Evolutionary conservation across 2,329 filamentous ascomycete genomes (phyloP), one percentile per base, ranked within the genome.

Genomic region (Aphanoascus verrucosus): DNA sequence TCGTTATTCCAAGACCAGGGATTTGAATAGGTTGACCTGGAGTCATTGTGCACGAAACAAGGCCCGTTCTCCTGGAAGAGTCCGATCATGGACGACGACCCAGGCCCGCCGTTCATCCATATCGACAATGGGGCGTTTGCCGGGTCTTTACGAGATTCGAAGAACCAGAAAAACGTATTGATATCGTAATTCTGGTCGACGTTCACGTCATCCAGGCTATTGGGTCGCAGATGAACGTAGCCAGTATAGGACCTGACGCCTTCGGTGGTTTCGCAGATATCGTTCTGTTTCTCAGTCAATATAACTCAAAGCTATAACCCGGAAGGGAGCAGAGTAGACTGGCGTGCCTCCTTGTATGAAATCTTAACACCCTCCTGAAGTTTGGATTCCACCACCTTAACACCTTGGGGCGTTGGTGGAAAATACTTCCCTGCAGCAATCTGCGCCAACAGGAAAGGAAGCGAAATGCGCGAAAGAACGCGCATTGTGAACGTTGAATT

Each of bases 1-100:
- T 74, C 71, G 57, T 76, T 74, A 52, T 76, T 78, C 77, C 78
- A 81, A 3, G 77, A 75, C 62, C 74, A 76, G 1, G 75, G 74
- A 58, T 81, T 81, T 43, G 66, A 59, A 7, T 58, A 58, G 1
- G 70, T 67, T 38, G 54, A 55, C 32, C 54, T 69, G 2, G 66
- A 67, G 23, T 69, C 64, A 9, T 69, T 66, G 17, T 73, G 67
- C 48, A 70, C 61, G 49, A 72, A 67, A 50, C 72, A 75, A 4
- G 72, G 69, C 0, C 71, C 72, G 56, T 74, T 70, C 56, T 74
- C 72, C 56, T 72, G 64, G 52, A 71, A 69, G 5, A 72, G 50
- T 1, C 67, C 68, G 37, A 70, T 66, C 66, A 72, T 66, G 9
- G 64, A 70, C 2, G 68, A 71, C 37, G 69, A 73, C 0, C 74